phyloP scores from a whole-genome alignment of 2,329 filamentous ascomycete genomes.

The Chaetoscypha palmicola region DNA sequence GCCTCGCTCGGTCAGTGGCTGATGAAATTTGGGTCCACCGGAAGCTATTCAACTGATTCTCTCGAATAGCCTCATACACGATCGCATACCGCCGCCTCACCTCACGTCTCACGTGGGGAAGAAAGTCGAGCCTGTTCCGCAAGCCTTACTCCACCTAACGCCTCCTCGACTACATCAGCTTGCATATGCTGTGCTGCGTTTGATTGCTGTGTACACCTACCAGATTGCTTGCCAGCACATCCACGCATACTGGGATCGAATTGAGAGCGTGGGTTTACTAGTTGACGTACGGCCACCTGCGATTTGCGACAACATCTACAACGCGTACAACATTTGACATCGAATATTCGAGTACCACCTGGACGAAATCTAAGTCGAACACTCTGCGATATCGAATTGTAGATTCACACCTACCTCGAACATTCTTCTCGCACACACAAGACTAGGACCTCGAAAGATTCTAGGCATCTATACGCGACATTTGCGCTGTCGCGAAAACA shows the following conservation, averaged over 20 bases:
- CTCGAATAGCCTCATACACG: conserved; percentile 26
- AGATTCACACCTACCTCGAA: neutral
- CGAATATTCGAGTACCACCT: conserved; percentile 7
- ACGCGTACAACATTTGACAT: conserved; percentile 18
- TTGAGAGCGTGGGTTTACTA: conserved; percentile 35
- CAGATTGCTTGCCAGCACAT: conserved; percentile 55
- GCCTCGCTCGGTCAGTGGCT: conserved; percentile 22
- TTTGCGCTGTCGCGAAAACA: conserved; percentile 9
- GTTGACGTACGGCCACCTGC: conserved; percentile 19
- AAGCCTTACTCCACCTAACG: conserved; percentile 36
- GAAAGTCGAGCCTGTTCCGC: conserved; percentile 24
- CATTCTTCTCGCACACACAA: neutral
- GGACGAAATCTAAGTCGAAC: neutral
- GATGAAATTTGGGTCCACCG: conserved; percentile 20
- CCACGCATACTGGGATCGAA: conserved; percentile 45
- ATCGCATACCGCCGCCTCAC: conserved; percentile 18
- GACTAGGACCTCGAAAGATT: neutral
- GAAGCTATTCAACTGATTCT: conserved; percentile 16
- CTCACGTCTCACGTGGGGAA: conserved; percentile 28
- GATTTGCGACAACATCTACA: conserved; percentile 22
- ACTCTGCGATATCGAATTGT: neutral
- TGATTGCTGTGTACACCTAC: conserved; percentile 46
- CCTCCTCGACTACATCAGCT: conserved; percentile 40
- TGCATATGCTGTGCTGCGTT: conserved; percentile 53
- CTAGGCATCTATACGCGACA: conserved; percentile 9